These are phyloP conservation scores for Arabidopsis lyrata DNA, from an alignment of 441 rosid genomes.

Conservation along the genomic window DNA sequence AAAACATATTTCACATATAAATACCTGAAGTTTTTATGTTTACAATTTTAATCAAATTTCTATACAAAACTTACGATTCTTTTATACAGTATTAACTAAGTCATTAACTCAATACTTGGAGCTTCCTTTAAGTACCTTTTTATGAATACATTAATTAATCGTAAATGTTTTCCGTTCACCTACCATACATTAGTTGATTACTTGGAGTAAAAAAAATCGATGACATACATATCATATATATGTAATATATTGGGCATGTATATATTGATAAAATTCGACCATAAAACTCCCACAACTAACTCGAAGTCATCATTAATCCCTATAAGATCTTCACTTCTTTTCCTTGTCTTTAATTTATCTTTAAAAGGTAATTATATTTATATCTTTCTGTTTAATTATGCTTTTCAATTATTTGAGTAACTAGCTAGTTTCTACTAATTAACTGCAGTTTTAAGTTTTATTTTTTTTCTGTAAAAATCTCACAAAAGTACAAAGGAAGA, in stretches of 20 bases:
- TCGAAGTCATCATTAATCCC: conserved; percentile 14
- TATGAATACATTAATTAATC: conserved; percentile 15
- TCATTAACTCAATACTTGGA: conserved; percentile 27
- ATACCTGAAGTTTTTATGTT: not conserved
- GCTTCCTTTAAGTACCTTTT: conserved; percentile 39
- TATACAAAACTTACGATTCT: conserved; percentile 8
- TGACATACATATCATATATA: conserved; percentile 18
- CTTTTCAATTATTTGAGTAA: not conserved
- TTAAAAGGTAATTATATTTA: conserved; percentile 8
- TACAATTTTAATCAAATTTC: not conserved
- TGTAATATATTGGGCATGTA: conserved; percentile 13
- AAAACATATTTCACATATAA: not conserved
- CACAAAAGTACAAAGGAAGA: conserved; percentile 12
- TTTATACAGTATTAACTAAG: not conserved
- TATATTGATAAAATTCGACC: conserved; percentile 24
- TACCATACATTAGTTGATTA: conserved; percentile 29
- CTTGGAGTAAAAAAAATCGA: conserved; percentile 37
- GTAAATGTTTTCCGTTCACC: conserved; percentile 28
- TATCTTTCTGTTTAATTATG: not conserved
- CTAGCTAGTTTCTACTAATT: not conserved
- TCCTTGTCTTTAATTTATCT: conserved; percentile 17
- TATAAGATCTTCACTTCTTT: conserved; percentile 10
- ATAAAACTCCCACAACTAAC: conserved; percentile 46
- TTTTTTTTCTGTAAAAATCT: conserved; percentile 32
- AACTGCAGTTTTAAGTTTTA: not conserved